phyloP scores from a whole-genome alignment of 1,284 basidiomycete genomes.

The Rhizopogon parksii region DNA sequence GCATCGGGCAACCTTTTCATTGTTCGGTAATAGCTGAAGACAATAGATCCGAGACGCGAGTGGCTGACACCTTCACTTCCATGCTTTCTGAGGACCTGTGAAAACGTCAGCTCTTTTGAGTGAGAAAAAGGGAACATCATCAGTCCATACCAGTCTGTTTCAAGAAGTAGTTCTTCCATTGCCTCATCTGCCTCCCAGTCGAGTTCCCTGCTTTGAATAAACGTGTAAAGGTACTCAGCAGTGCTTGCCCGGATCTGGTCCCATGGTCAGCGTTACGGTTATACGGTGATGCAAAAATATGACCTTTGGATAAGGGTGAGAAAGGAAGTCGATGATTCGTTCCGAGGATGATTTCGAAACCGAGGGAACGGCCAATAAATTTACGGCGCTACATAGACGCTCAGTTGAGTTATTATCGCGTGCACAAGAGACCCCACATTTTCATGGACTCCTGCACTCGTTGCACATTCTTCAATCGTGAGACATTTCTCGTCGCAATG shows the following conservation, averaged over 20 bases:
- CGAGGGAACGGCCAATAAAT: conserved; percentile 49
- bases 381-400: conserved; percentile 43
- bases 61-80: conserved; percentile 29
- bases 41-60: conserved; percentile 21
- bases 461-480: conserved; percentile 70
- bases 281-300: conserved; percentile 17
- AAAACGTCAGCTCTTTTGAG: conserved; percentile 28
- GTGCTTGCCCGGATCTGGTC: conserved; percentile 68
- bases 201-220: conserved; percentile 62
- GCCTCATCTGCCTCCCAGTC: conserved; percentile 54
- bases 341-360: conserved; percentile 40
- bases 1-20: conserved; percentile 3
- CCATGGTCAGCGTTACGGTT: conserved; percentile 2
- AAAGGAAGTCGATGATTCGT: conserved; percentile 54
- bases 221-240: conserved; percentile 76
- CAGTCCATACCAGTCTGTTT: conserved; percentile 68
- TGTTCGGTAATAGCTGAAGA: conserved; percentile 8
- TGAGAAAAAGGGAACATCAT: not conserved
- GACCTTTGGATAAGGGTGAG: conserved; percentile 76
- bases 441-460: conserved; percentile 75
- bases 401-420: conserved; percentile 12
- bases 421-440: conserved; percentile 46
- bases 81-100: conserved; percentile 37
- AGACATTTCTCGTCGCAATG: conserved; percentile 53
- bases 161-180: conserved; percentile 70